These are phyloP conservation scores for Gracilaria domingensis DNA, from an alignment of 23 red algal genomes.

Conservation along the genomic window DNA sequence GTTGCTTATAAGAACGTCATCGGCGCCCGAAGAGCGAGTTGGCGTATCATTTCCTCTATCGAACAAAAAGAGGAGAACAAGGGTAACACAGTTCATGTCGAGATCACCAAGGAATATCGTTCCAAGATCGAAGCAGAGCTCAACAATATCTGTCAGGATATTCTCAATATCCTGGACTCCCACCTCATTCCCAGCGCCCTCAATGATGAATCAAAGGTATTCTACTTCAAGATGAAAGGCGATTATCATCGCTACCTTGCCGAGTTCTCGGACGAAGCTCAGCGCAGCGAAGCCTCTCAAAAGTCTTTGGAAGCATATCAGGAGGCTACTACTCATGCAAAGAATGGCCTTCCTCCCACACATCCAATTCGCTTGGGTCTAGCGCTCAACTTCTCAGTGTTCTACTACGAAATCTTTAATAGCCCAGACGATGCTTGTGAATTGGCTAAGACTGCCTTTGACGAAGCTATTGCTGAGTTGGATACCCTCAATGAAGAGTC, in stretches of 20 bases:
- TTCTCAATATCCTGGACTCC: slow-evolving; percentile 89
- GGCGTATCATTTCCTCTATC: slow-evolving; percentile 99
- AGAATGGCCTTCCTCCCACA: slow-evolving; percentile 89
- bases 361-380: slow-evolving; percentile 99
- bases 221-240: slow-evolving; percentile 98
- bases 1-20: slow-evolving; percentile 99
- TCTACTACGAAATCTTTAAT: slow-evolving; percentile 99
- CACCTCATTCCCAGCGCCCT: slow-evolving; percentile 94
- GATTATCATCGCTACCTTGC: slow-evolving; percentile 99
- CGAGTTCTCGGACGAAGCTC: slow-evolving; percentile 86
- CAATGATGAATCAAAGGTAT: slow-evolving; percentile 94
- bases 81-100: slow-evolving; percentile 86
- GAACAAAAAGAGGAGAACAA: slow-evolving; percentile 97
- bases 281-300: slow-evolving; percentile 83
- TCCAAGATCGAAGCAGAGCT: slow-evolving; percentile 93
- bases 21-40: slow-evolving; percentile 92
- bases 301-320: slow-evolving; percentile 92
- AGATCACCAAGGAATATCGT: slow-evolving; percentile 96
- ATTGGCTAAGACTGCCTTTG: slow-evolving; percentile 99
- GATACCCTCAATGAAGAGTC: slow-evolving; percentile 95
- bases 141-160: slow-evolving; percentile 93
- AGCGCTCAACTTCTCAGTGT: slow-evolving; percentile 99
- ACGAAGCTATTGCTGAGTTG: slow-evolving; percentile 99
- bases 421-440: slow-evolving; percentile 89
- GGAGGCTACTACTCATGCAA: slow-evolving; percentile 85